phyloP scores from a whole-genome alignment of 768 basidiomycete genomes.

The Tulasnella sp. region DNA sequence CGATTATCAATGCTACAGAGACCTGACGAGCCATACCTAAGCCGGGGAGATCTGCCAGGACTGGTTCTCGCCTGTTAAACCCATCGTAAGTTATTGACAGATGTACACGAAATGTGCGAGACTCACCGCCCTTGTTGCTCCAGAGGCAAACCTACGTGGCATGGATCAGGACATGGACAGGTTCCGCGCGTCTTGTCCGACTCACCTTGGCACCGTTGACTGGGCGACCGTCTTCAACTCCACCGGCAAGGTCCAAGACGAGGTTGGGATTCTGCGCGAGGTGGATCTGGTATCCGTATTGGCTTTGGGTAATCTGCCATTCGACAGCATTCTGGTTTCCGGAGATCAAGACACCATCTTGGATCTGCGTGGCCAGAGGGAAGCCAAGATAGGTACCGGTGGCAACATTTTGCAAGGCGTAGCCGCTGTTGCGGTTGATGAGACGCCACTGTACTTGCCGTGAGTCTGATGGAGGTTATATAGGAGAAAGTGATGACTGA shows the following conservation, averaged over 20 bases:
- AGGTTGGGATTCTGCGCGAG: neutral
- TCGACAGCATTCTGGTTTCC: neutral
- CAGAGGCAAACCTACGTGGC: too few relatives aligned
- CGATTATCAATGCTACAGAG: neutral
- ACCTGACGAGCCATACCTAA: neutral
- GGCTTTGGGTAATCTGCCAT: neutral
- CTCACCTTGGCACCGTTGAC: slow-evolving; percentile 13
- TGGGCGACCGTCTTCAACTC: neutral
- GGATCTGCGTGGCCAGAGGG: neutral
- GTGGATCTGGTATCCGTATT: slow-evolving; percentile 3
- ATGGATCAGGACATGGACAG: too few relatives aligned
- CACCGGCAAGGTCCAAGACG: slow-evolving; percentile 7
- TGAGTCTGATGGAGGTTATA: neutral
- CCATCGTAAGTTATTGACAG: too few relatives aligned
- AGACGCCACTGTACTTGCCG: neutral
- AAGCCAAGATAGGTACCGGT: slow-evolving; percentile 4
- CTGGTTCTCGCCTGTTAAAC: too few relatives aligned
- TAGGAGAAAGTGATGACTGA: neutral
- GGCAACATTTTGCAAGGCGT: neutral
- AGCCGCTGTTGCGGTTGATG: neutral
- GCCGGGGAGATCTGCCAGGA: neutral
- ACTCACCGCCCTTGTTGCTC: too few relatives aligned
- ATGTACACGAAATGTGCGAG: too few relatives aligned
- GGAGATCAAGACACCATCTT: neutral
- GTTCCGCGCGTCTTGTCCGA: too few relatives aligned